These are phyloP conservation scores for Fusarium transvaalense DNA, from an alignment of 2,329 filamentous ascomycete species.

Conservation along the genomic window DNA sequence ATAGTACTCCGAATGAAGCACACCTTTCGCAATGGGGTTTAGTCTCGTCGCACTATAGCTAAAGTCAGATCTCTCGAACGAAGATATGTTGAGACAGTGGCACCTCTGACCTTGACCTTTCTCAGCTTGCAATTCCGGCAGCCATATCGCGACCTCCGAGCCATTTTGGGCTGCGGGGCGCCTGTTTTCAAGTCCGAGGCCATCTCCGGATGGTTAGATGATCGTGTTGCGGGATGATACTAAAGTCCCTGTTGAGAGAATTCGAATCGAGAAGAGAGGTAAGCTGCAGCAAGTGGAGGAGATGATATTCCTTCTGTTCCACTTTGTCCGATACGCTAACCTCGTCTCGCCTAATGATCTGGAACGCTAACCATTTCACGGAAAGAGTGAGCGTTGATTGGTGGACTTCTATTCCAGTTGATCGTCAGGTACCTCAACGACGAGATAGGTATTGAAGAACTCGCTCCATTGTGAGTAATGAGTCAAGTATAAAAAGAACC, in stretches of 20 bases:
- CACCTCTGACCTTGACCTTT: constrained; percentile 59
- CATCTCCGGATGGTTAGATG: constrained; percentile 9
- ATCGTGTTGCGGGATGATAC: too few relatives aligned
- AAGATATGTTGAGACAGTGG: neutral
- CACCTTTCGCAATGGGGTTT: constrained; percentile 60
- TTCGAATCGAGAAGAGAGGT: neutral
- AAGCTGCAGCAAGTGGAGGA: constrained; percentile 2
- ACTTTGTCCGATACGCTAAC: constrained; percentile 27
- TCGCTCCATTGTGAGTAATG: accelerated
- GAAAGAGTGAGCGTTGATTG: constrained; percentile 47
- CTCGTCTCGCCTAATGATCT: constrained; percentile 17
- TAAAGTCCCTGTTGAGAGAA: neutral
- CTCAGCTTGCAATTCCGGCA: constrained; percentile 66
- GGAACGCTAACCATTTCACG: constrained; percentile 47
- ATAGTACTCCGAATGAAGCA: constrained; percentile 58
- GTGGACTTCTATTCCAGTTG: constrained; percentile 7
- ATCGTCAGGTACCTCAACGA: neutral
- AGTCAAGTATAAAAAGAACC: constrained; percentile 9
- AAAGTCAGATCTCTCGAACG: neutral
- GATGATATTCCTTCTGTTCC: neutral
- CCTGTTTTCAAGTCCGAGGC: neutral
- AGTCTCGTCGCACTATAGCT: constrained; percentile 59
- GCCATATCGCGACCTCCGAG: constrained; percentile 58
- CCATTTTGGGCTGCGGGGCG: neutral
- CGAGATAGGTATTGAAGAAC: neutral